Evolutionary conservation across 345 rosid species (phyloP), one percentile per base, ranked within the genome.

Genomic region (Stellera chamaejasme): DNA sequence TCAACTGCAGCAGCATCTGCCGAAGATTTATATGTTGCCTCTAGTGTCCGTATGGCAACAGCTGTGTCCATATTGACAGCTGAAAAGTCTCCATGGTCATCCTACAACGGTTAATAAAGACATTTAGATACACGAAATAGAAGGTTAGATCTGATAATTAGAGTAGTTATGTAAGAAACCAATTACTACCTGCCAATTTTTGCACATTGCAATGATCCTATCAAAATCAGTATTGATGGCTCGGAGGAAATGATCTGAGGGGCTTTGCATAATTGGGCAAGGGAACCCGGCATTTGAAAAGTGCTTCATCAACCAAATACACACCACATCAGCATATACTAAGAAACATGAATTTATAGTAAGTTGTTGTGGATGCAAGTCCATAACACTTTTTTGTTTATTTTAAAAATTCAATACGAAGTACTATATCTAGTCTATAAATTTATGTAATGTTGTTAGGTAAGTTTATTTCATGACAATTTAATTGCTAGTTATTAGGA

Each of bases 211-310:
- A 69, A 94, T 94, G 58, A 94, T 90, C 77, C 97, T 82, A 77
- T 94, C 99, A 41, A 94, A 94, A 66, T 94, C 99, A 2, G 97
- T 90, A 81, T 94, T 94, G 69, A 94, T 87, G 13, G 97, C 97
- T 43, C 99, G 92, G 65, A 94, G 75, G 58, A 94, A 90, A 73
- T 94, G 99, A 80, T 94, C 99, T 0, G 99, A 89, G 58, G 99
- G 99, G 70, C 99, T 94, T 90, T 94, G 99, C 99, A 94, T 94
- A 55, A 94, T 94, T 5, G 99, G 99, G 72, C 99, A 94, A 55
- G 99, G 99, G 69, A 94, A 94, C 79, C 99, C 99, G 63, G 97
- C 99, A 75, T 90, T 94, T 47, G 99, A 87, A 71, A 94, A 94
- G 67, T 90, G 99, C 99, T 94, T 65, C 81, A 79, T 56, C 54